phyloP scores from a whole-genome alignment of 768 basidiomycete species.

The Ramaria sp. region DNA sequence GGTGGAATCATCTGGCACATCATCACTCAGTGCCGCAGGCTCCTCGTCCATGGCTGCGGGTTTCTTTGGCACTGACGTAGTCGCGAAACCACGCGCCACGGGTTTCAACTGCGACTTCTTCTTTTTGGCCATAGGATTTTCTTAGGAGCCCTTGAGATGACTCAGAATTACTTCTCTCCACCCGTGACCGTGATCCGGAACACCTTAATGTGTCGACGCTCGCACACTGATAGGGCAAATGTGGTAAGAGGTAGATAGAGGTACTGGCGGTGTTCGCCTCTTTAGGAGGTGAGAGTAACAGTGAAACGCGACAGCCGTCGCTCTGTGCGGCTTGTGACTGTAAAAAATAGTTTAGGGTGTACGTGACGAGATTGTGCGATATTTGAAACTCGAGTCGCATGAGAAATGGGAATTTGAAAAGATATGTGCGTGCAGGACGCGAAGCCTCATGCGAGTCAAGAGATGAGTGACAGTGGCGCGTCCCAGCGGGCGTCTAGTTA shows the following conservation, averaged over 20 bases:
- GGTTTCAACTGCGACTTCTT: constrained; percentile 76
- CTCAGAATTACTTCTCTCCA: not conserved
- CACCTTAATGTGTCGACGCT: not conserved
- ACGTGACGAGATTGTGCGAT: not conserved
- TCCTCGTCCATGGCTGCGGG: constrained; percentile 3
- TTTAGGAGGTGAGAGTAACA: not conserved
- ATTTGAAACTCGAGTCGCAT: not conserved
- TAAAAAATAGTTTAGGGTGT: not conserved
- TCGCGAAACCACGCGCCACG: constrained; percentile 56
- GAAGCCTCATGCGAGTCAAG: constrained; percentile 3
- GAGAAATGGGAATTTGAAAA: not conserved
- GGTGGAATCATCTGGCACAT: constrained; percentile 1
- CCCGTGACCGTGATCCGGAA: not conserved
- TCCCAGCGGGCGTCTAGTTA: not conserved
- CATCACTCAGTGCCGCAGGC: constrained; percentile 20
- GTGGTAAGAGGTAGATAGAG: not conserved
- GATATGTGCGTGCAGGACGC: not conserved
- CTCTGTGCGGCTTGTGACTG: not conserved
- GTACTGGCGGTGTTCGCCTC: not conserved
- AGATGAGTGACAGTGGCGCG: not conserved
- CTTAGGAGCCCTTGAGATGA: not conserved
- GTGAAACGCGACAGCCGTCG: not conserved
- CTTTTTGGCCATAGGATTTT: constrained; percentile 59
- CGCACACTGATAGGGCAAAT: not conserved
- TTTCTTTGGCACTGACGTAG: constrained; percentile 79